phyloP scores from a whole-genome alignment of 2,329 filamentous ascomycete genomes.

The Byssochlamys sp. region DNA sequence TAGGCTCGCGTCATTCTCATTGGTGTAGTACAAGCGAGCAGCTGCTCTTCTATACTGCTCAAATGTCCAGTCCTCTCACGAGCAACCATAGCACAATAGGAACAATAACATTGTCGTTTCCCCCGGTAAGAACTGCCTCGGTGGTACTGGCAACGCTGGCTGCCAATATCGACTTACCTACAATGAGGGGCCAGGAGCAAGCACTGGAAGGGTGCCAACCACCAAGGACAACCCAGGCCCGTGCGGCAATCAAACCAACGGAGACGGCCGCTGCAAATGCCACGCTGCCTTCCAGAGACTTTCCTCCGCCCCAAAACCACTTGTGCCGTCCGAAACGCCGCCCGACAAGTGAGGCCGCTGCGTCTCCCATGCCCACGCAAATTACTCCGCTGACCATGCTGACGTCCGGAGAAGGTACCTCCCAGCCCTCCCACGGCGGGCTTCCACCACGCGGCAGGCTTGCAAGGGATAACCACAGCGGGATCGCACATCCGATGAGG shows the following conservation, averaged over 20 bases:
- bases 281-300: conserved; percentile 76
- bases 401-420: conserved; percentile 61
- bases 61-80: conserved; percentile 59
- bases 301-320: conserved; percentile 94
- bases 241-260: conserved; percentile 59
- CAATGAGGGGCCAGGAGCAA: conserved; percentile 23
- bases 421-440: conserved; percentile 61
- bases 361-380: conserved; percentile 90
- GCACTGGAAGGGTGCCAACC: conserved; percentile 48
- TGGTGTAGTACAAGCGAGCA: neutral
- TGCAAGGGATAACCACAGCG: conserved; percentile 78
- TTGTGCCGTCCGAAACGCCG: conserved; percentile 75
- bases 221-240: conserved; percentile 65
- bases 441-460: conserved; percentile 51
- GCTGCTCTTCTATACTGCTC: neutral
- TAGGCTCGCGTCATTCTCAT: neutral
- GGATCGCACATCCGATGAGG: conserved; percentile 86
- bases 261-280: conserved; percentile 78
- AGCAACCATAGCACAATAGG: conserved; percentile 87
- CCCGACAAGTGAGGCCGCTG: conserved; percentile 81
- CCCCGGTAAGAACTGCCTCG: conserved; percentile 88
- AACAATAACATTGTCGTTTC: conserved; percentile 96
- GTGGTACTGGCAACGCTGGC: conserved; percentile 77
- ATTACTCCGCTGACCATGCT: conserved; percentile 88
- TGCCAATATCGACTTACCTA: conserved; percentile 58